A percentile compares a stretch with the other conserved stretches of the same genome.
Conservation (phyloP, 495 filamentous ascomycete genomes). For the Aspergillus cavernicola region DNA sequence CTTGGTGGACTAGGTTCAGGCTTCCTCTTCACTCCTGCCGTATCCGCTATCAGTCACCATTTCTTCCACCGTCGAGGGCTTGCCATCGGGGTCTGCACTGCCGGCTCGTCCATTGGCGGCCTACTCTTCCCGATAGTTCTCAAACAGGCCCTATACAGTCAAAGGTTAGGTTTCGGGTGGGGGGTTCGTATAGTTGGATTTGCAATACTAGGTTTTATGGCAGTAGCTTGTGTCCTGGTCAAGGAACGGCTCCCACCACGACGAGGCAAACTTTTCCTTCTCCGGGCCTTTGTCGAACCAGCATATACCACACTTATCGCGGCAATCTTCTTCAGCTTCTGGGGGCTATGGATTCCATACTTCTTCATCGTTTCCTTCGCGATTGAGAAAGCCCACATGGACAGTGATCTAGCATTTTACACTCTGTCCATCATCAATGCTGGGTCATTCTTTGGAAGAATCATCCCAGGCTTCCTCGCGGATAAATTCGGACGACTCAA, state of each 20-base stretch:
- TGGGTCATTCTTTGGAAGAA: constrained; percentile 24
- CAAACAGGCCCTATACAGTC: constrained; percentile 30
- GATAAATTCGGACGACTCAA: constrained; percentile 7
- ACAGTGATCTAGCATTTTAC: constrained; percentile 16
- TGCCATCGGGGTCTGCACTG: constrained; percentile 40
- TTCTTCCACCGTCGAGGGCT: constrained; percentile 36
- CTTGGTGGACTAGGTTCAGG: constrained; percentile 34
- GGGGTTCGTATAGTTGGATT: constrained; percentile 48
- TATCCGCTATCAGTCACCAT: constrained; percentile 37
- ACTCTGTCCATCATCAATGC: constrained; percentile 27
- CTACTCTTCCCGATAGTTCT: constrained; percentile 52
- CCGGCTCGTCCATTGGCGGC: constrained; percentile 41
- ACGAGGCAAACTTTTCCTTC: constrained; percentile 22
- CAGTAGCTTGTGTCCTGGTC: constrained; percentile 34
- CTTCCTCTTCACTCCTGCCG: constrained; percentile 32
- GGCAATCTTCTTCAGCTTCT: constrained; percentile 19
- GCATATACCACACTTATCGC: constrained; percentile 27
- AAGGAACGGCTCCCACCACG: constrained; percentile 15
- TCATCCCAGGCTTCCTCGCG: constrained; percentile 22
- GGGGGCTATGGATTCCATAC: constrained; percentile 20
- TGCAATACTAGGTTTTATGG: constrained; percentile 37
- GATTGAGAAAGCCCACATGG: constrained; percentile 8
- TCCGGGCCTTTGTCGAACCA: constrained; percentile 23
- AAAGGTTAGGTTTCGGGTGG: constrained; percentile 49
- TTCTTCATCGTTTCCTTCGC: constrained; percentile 25